These are phyloP conservation scores for Tylopilus orsonianus DNA, from an alignment of 1,284 basidiomycete genomes.

Conservation along the genomic window DNA sequence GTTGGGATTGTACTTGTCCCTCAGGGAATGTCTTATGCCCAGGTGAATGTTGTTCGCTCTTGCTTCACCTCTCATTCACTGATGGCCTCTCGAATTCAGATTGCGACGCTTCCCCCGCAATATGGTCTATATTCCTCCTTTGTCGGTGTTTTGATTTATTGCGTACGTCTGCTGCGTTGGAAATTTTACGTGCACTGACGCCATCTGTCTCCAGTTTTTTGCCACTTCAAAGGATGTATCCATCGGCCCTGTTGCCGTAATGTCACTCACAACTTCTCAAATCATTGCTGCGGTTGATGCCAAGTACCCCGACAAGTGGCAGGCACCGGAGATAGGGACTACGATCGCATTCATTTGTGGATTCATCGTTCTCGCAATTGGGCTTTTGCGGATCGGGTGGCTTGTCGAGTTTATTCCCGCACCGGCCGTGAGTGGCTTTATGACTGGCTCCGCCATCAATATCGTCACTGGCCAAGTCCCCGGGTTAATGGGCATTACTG, in stretches of 20 bases:
- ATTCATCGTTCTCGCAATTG: slow-evolving; percentile 90
- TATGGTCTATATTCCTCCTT: slow-evolving; percentile 97
- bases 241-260: slow-evolving; percentile 96
- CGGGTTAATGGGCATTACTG: slow-evolving; percentile 79
- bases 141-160: slow-evolving; percentile 82
- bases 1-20: slow-evolving; percentile 92
- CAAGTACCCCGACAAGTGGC: slow-evolving; percentile 54
- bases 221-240: slow-evolving; percentile 96
- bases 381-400: slow-evolving; percentile 92
- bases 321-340: slow-evolving; percentile 77
- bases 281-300: slow-evolving; percentile 70
- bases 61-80: background rate
- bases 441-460: slow-evolving; percentile 89
- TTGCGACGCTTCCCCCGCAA: slow-evolving; percentile 83
- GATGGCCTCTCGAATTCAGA: slow-evolving; percentile 39
- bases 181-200: slow-evolving; percentile 12
- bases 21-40: slow-evolving; percentile 83
- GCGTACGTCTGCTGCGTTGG: slow-evolving; percentile 48
- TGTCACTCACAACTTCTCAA: slow-evolving; percentile 89
- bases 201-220: slow-evolving; percentile 58
- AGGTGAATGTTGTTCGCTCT: slow-evolving; percentile 38
- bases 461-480: slow-evolving; percentile 87
- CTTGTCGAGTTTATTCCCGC: slow-evolving; percentile 93
- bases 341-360: slow-evolving; percentile 88
- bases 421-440: slow-evolving; percentile 91